A percentile compares a stretch with the other conserved stretches of the same genome.
These are phyloP conservation scores for Leccinum longicurvipes DNA, from an alignment of 768 basidiomycete species.

Conservation along the genomic window DNA sequence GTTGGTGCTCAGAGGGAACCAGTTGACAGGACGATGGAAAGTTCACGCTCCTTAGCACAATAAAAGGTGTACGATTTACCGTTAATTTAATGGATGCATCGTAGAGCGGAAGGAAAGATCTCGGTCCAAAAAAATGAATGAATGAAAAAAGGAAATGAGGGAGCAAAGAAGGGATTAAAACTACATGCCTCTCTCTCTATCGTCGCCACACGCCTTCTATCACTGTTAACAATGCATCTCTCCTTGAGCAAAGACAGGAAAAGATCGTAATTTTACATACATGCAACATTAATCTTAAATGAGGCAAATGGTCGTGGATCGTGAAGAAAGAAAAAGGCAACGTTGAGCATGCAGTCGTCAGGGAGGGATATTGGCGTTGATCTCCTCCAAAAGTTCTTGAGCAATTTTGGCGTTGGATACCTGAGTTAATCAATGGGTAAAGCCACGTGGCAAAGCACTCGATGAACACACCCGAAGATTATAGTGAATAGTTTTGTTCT, in stretches of 20 bases:
- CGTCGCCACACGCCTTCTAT: constrained; percentile 20
- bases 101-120: constrained; percentile 1
- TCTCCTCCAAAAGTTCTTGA: constrained; percentile 59
- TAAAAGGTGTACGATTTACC: constrained; percentile 25
- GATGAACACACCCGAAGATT: constrained; percentile 60
- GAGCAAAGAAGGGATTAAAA: neutral
- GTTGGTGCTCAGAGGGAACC: constrained; percentile 79
- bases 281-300: constrained; percentile 35
- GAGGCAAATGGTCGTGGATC: constrained; percentile 20
- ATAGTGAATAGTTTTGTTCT: constrained; percentile 60
- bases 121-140: constrained; percentile 12
- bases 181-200: constrained; percentile 10
- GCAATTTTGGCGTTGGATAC: constrained; percentile 70
- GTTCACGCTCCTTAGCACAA: constrained; percentile 19
- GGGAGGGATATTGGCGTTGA: constrained; percentile 41
- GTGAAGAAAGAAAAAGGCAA: constrained; percentile 8
- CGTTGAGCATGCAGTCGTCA: constrained; percentile 12
- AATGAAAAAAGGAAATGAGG: neutral
- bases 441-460: neutral
- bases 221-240: constrained; percentile 18
- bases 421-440: constrained; percentile 32
- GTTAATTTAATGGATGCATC: constrained; percentile 25
- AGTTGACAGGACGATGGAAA: constrained; percentile 75
- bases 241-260: constrained; percentile 29
- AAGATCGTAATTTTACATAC: constrained; percentile 31